Percentiles rank a stretch among this genome's conserved stretches.
Evolutionary conservation across 768 basidiomycete genomes (phyloP).

Genomic region (Tephrocybe sp.): DNA sequence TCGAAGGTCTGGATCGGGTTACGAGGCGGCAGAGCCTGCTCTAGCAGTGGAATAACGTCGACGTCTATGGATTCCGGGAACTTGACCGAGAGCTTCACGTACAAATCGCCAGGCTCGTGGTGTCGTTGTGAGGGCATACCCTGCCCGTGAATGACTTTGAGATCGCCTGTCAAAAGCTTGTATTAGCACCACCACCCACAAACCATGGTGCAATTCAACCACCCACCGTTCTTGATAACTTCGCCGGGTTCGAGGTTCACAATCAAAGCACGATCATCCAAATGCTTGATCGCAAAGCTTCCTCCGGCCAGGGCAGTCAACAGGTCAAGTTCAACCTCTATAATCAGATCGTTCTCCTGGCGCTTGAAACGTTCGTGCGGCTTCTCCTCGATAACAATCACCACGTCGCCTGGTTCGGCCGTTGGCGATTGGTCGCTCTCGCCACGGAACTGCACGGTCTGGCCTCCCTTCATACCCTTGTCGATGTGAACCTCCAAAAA

Average conservation of each 20-base stretch:
- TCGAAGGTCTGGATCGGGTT: conserved; percentile 60
- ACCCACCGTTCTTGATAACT: conserved; percentile 87
- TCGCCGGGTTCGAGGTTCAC: conserved; percentile 87
- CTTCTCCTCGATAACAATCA: conserved; percentile 93
- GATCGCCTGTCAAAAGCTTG: conserved; percentile 59
- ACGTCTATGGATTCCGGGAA: conserved; percentile 86
- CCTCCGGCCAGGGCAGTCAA: conserved; percentile 93
- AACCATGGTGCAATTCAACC: too few species aligned
- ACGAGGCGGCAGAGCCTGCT: conserved; percentile 83
- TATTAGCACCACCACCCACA: too few species aligned
- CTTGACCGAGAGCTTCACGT: conserved; percentile 77
- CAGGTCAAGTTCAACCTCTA: conserved; percentile 88
- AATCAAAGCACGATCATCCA: conserved; percentile 87
- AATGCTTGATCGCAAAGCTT: conserved; percentile 82
- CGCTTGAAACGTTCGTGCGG: conserved; percentile 86
- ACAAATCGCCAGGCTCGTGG: conserved; percentile 94
- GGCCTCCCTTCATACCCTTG: conserved; percentile 95
- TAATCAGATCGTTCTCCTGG: conserved; percentile 83
- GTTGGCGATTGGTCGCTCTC: conserved; percentile 92
- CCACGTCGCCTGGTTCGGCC: conserved; percentile 88
- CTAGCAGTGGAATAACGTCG: conserved; percentile 66
- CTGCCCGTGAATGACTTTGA: conserved; percentile 91
- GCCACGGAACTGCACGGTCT: conserved; percentile 84
- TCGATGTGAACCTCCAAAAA: conserved; percentile 97
- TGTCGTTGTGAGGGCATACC: conserved; percentile 99